Evolutionary conservation across 768 basidiomycete genomes (phyloP).

Genomic region (Termitomyces sp.): DNA sequence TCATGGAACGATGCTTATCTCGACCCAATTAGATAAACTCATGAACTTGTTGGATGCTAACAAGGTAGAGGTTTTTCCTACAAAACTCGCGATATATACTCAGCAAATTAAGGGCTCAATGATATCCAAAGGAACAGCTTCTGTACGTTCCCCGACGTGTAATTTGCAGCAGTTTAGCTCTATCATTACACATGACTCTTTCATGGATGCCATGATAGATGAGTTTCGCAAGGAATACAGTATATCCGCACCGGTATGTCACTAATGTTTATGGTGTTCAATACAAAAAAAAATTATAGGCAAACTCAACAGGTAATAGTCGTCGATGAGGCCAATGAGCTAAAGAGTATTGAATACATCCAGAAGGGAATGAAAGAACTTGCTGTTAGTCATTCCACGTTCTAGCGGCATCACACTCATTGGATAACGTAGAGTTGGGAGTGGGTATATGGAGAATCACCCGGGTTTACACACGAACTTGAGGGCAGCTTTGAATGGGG

Average conservation of each 20-base stretch:
- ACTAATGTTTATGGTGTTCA: background rate
- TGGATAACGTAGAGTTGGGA: constrained; percentile 69
- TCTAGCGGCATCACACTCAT: background rate
- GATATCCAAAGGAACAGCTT: constrained; percentile 80
- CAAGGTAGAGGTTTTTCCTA: constrained; percentile 40
- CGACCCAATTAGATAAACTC: constrained; percentile 66
- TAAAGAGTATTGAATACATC: constrained; percentile 52
- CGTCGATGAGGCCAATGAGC: constrained; percentile 40
- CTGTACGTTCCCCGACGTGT: constrained; percentile 88
- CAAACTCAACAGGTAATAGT: constrained; percentile 25
- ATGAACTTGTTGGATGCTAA: constrained; percentile 63
- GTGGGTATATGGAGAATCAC: constrained; percentile 91
- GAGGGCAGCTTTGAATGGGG: constrained; percentile 46
- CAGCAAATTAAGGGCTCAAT: constrained; percentile 55
- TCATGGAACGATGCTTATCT: constrained; percentile 97
- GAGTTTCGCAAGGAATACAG: constrained; percentile 63
- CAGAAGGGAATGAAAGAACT: constrained; percentile 68
- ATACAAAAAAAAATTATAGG: background rate
- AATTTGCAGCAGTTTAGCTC: constrained; percentile 61
- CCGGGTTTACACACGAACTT: constrained; percentile 76
- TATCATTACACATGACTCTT: constrained; percentile 57
- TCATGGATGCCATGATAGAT: constrained; percentile 59
- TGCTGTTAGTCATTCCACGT: constrained; percentile 35
- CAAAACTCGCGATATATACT: background rate
- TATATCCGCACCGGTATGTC: constrained; percentile 24